A percentile compares a stretch with the other conserved stretches of the same genome.
Conservation (phyloP, 805 yeast genomes). For the Yarrowia hollandica region DNA sequence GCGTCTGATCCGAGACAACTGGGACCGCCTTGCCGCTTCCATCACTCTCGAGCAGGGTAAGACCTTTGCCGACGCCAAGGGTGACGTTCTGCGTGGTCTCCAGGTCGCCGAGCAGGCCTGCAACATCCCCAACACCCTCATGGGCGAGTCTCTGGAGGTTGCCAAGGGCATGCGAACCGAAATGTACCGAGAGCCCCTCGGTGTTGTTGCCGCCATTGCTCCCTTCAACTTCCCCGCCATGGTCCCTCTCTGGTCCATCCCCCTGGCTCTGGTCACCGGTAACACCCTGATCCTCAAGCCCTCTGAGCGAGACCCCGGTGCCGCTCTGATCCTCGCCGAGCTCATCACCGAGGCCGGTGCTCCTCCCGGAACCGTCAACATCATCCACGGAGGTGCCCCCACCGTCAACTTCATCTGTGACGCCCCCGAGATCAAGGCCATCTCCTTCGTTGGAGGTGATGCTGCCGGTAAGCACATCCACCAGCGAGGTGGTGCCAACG, state of each 20-base stretch:
- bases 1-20: slow-evolving; percentile 59
- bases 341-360: slow-evolving; percentile 71
- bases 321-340: slow-evolving; percentile 72
- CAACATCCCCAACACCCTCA: slow-evolving; percentile 58
- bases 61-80: slow-evolving; percentile 71
- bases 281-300: slow-evolving; percentile 72
- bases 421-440: slow-evolving; percentile 73
- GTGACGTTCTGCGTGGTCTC: slow-evolving; percentile 72
- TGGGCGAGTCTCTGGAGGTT: slow-evolving; percentile 65
- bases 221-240: slow-evolving; percentile 85
- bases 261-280: slow-evolving; percentile 65
- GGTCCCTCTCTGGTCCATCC: slow-evolving; percentile 73
- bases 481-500: slow-evolving; percentile 61
- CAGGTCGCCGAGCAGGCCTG: slow-evolving; percentile 80
- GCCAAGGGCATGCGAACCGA: slow-evolving; percentile 74
- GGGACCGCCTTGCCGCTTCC: slow-evolving; percentile 65
- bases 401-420: slow-evolving; percentile 70
- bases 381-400: slow-evolving; percentile 71
- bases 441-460: slow-evolving; percentile 78
- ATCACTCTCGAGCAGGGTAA: slow-evolving; percentile 75
- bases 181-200: slow-evolving; percentile 69
- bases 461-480: slow-evolving; percentile 75
- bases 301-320: slow-evolving; percentile 78
- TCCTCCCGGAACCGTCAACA: slow-evolving; percentile 70
- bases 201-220: slow-evolving; percentile 73